phyloP scores from a whole-genome alignment of 768 basidiomycete species.

The Dioszegia aurantiaca region DNA sequence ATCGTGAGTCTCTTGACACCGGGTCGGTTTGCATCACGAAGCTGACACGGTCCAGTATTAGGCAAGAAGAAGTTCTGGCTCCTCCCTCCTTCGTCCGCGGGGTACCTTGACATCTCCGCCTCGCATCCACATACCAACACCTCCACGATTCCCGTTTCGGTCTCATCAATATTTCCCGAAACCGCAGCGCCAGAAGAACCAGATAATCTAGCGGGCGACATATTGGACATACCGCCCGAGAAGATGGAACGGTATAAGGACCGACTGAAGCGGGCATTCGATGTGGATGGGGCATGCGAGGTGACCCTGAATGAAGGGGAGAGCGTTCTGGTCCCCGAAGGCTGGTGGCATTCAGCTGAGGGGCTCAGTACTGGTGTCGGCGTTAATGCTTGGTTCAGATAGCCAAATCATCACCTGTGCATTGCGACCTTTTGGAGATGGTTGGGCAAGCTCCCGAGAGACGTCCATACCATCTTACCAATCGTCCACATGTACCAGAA shows the following conservation, averaged over 20 bases:
- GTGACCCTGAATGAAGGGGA: constrained; percentile 36
- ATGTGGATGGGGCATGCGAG: constrained; percentile 27
- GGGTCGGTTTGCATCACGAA: background rate
- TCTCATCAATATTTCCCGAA: constrained; percentile 19
- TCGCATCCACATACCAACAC: constrained; percentile 40
- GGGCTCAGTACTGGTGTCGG: constrained; percentile 40
- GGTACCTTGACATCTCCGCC: constrained; percentile 29
- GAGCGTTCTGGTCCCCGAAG: constrained; percentile 45
- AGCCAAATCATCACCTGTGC: no score
- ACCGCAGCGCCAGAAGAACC: background rate
- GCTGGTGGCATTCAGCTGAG: constrained; percentile 50
- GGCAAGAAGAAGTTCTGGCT: constrained; percentile 43
- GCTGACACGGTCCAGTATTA: constrained; percentile 30
- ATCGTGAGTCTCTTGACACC: no score
- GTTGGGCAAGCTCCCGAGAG: no score
- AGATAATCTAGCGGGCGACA: constrained; percentile 3
- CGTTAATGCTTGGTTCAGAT: constrained; percentile 45
- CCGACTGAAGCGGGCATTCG: constrained; percentile 24
- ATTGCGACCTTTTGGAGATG: no score
- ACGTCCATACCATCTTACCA: no score
- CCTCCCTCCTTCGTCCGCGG: constrained; percentile 34
- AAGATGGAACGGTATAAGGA: constrained; percentile 20
- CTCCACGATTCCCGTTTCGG: constrained; percentile 39
- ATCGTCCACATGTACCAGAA: no score
- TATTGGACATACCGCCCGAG: constrained; percentile 15